These are phyloP conservation scores for Sorghum bicolor DNA, from an alignment of 176 grass and related monocot species.

Conservation along the genomic window DNA sequence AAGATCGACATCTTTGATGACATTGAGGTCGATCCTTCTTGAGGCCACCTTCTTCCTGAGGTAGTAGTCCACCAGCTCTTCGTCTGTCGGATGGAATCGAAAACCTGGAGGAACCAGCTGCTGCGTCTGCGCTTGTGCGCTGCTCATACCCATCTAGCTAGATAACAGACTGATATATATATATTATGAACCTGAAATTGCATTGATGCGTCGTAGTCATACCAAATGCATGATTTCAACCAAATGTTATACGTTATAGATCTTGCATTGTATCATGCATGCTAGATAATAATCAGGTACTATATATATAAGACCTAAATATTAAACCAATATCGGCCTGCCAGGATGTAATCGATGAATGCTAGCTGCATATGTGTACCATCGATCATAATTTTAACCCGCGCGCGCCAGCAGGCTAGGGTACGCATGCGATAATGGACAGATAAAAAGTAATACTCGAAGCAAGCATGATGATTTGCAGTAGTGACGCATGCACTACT, in stretches of 20 bases:
- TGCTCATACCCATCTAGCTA: conserved; percentile 26
- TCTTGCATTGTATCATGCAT: too few relatives aligned
- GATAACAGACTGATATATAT: neutral
- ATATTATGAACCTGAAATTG: neutral
- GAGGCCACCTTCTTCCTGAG: conserved; percentile 89
- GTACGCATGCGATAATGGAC: conserved; percentile 45
- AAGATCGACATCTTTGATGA: conserved; percentile 92
- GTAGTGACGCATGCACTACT: conserved; percentile 55
- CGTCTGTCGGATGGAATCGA: conserved; percentile 83
- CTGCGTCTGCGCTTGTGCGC: conserved; percentile 29
- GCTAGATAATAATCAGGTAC: too few relatives aligned
- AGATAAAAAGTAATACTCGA: conserved; percentile 30
- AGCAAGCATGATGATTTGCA: conserved; percentile 44
- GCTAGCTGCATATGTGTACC: neutral
- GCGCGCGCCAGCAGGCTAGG: neutral
- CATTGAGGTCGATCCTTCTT: conserved; percentile 81
- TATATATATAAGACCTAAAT: neutral
- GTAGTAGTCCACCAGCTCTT: conserved; percentile 95
- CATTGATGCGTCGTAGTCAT: neutral
- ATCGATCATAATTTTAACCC: neutral
- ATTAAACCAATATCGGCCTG: neutral
- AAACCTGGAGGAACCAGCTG: conserved; percentile 82
- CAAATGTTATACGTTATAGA: too few relatives aligned
- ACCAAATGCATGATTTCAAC: too few relatives aligned
- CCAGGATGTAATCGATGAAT: neutral